Conservation (phyloP, 768 basidiomycete species). For the Suillus brevipes region DNA sequence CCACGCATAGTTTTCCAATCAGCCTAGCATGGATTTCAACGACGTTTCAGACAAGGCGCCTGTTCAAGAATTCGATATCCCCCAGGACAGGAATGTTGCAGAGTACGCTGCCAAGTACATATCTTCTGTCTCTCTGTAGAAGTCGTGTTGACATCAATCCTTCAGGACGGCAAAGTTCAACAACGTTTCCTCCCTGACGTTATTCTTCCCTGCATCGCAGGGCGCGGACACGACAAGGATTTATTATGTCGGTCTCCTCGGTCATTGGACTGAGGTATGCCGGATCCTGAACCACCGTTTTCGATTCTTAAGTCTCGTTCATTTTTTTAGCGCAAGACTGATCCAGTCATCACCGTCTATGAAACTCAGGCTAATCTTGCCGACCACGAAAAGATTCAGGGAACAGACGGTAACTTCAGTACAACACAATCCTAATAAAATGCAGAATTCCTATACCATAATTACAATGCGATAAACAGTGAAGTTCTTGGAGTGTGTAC, state of each 20-base stretch:
- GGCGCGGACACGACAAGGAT: slow-evolving; percentile 76
- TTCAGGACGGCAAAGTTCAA: slow-evolving; percentile 83
- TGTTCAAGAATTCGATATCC: slow-evolving; percentile 71
- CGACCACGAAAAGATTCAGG: slow-evolving; percentile 85
- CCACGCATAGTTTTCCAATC: slow-evolving; percentile 64
- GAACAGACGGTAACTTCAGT: slow-evolving; percentile 63
- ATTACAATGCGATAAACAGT: neutral
- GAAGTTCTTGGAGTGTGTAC: slow-evolving; percentile 1
- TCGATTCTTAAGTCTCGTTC: neutral
- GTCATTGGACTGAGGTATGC: slow-evolving; percentile 76
- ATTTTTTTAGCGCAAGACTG: slow-evolving; percentile 60
- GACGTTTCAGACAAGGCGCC: slow-evolving; percentile 63
- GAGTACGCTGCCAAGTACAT: slow-evolving; percentile 81
- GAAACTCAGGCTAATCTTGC: slow-evolving; percentile 85
- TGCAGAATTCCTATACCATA: neutral
- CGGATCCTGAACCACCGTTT: neutral
- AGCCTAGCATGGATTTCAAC: slow-evolving; percentile 78
- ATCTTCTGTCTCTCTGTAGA: neutral
- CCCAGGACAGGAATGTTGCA: slow-evolving; percentile 72
- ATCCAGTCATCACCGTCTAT: slow-evolving; percentile 84
- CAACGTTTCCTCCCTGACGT: slow-evolving; percentile 74
- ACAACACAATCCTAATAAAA: slow-evolving; percentile 38
- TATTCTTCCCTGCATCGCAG: slow-evolving; percentile 80
- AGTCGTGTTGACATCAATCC: neutral
- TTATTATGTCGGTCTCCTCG: slow-evolving; percentile 86